Evolutionary conservation across 208 protist genomes (phyloP).

Genomic region (Trypanosoma brucei): DNA sequence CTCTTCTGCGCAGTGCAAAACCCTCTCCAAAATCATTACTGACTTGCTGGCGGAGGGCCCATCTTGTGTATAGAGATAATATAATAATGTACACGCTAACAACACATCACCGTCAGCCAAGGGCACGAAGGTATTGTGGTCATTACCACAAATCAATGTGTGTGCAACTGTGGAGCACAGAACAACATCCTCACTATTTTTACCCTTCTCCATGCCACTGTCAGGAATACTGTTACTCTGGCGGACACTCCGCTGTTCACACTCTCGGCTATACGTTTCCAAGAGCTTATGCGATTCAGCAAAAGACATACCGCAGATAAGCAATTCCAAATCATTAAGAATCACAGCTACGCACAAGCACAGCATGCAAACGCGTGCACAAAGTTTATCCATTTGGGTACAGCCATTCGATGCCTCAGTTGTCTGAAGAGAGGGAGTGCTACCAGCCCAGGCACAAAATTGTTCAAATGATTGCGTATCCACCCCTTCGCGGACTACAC

Average conservation of each 20-base stretch:
- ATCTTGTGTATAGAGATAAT: conserved; percentile 22
- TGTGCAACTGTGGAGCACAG: neutral
- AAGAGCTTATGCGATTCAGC: conserved; percentile 14
- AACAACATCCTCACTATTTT: neutral
- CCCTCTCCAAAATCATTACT: neutral
- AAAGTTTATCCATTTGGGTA: conserved; percentile 11
- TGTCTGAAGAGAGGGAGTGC: neutral
- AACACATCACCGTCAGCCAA: conserved; percentile 17
- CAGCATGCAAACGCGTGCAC: conserved; percentile 57
- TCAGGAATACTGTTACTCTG: neutral
- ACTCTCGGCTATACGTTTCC: neutral
- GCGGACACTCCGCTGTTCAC: too few species aligned
- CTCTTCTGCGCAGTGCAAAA: neutral
- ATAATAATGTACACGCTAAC: conserved; percentile 22
- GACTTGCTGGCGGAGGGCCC: neutral
- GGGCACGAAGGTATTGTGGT: conserved; percentile 3
- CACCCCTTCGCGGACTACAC: neutral
- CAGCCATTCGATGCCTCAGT: neutral
- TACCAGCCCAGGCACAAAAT: conserved; percentile 6
- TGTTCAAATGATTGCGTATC: conserved; percentile 9
- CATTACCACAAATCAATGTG: conserved; percentile 12
- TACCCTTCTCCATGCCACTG: neutral
- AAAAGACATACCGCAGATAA: conserved; percentile 47
- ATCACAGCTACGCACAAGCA: conserved; percentile 37
- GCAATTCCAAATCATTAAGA: conserved; percentile 55